These are phyloP conservation scores for Penstemon newberryi DNA, from an alignment of 257 asterid species.

Conservation along the genomic window DNA sequence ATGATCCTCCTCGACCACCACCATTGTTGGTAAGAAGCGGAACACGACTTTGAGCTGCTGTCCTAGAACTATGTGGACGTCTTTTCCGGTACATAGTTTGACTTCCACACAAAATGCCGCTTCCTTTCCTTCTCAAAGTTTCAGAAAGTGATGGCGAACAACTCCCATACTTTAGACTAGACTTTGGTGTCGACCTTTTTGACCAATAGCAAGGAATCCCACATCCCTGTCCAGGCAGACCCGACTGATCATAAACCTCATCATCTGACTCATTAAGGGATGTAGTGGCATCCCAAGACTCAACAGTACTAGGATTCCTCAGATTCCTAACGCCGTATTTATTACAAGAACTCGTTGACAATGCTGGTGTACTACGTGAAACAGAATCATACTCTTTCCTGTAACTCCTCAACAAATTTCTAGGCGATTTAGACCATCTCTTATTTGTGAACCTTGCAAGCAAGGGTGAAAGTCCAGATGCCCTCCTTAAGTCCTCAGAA, in stretches of 20 bases:
- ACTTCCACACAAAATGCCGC: conserved; percentile 68
- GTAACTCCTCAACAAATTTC: conserved; percentile 19
- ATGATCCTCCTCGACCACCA: conserved; percentile 46
- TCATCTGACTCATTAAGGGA: conserved; percentile 82
- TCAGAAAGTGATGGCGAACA: conserved; percentile 92
- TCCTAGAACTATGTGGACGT: conserved; percentile 45
- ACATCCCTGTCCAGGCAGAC: conserved; percentile 82
- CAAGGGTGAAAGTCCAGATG: conserved; percentile 65
- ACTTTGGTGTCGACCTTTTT: conserved; percentile 86
- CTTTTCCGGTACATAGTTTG: conserved; percentile 53
- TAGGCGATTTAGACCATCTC: conserved; percentile 36
- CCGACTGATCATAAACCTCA: conserved; percentile 79
- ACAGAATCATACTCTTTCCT: conserved; percentile 75
- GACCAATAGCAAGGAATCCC: conserved; percentile 98
- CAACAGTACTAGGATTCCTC: conserved; percentile 64
- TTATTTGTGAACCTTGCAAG: conserved; percentile 64
- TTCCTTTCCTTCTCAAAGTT: conserved; percentile 81
- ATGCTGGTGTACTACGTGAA: conserved; percentile 72
- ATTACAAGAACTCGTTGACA: conserved; percentile 74
- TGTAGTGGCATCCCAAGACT: conserved; percentile 92
- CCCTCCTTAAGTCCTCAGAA: conserved; percentile 70
- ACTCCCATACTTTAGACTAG: conserved; percentile 65
- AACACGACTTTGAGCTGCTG: conserved; percentile 53
- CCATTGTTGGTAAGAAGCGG: conserved; percentile 55
- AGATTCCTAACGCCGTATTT: conserved; percentile 40